Base-by-base conservation (phyloP, 2,329 filamentous ascomycete species). In the Fusarium napiforme region DNA sequence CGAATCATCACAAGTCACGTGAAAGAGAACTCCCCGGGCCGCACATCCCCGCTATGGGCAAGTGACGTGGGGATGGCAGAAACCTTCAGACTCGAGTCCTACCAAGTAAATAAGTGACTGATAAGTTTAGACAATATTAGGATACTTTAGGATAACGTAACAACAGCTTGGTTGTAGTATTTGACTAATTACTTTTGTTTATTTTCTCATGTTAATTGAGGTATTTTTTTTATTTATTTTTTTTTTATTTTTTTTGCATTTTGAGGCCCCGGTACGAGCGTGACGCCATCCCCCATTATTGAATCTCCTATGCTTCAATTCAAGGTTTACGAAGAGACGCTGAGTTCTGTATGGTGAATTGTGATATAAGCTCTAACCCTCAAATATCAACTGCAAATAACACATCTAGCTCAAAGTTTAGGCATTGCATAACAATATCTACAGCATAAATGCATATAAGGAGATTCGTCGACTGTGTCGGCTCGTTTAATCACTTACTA, bases 21-120 rank as follows among this genome's bases (percentile, higher is more conserved):
- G 67, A 16, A n/a, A 12, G 21, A 11, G 8, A 2, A 4, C 4
- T 11, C 21, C 23, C 26, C 50, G 50, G 50, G 26, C 50, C 43
- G 43, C 26, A 9, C 18, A 62, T 47, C 65, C 60, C 70, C 47
- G 40, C 55, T 40, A 57, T 39, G 11, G 70, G 43, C 55, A 50
- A 61, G 26, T 58, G 59, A 28, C 26, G 23, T 28, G 45, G 45
- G 45, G 14, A 47, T 47, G 26, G 45, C 45, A 28, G 26, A 28
- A 10, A 28, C 26, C 26, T 47, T 5, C 14, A 47, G 14, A n/a
- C 26, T 47, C 26, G 19, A 47, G 45, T 47, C 26, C 45, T 30
- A 32, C n/a, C n/a, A n/a, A n/a, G n/a, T n/a, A 30, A 28, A 30
- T 21, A 21, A 28, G 26, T 6, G 14, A 30, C 45, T 8, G 26